A percentile compares a stretch with the other conserved stretches of the same genome.
These are phyloP conservation scores for Xylaria hypoxylon DNA, from an alignment of 2,329 filamentous ascomycete genomes.

Conservation along the genomic window DNA sequence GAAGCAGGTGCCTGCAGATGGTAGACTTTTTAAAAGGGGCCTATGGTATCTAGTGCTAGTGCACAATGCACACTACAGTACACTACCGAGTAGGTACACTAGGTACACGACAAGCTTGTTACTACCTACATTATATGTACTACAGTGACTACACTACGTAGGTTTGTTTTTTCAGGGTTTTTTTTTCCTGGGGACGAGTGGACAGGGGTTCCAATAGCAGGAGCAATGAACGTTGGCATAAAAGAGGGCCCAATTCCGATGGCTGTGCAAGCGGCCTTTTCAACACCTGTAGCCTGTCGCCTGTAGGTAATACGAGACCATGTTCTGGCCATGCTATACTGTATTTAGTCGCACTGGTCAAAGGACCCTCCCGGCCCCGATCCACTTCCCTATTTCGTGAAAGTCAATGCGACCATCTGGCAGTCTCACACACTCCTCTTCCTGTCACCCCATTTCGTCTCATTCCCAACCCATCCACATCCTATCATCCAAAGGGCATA, in stretches of 20 bases:
- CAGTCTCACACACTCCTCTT: conserved; percentile 33
- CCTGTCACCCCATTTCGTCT: conserved; percentile 33
- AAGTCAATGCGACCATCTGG: conserved; percentile 34
- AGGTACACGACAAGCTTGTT: too few relatives aligned
- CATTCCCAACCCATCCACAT: conserved; percentile 23
- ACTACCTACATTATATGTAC: too few relatives aligned
- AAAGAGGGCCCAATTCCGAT: conserved; percentile 7
- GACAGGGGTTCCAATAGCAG: too few relatives aligned
- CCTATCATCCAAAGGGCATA: conserved; percentile 30
- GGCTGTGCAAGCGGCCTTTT: conserved; percentile 14
- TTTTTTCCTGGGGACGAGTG: too few relatives aligned
- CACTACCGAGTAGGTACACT: too few relatives aligned
- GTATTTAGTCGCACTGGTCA: conserved; percentile 29
- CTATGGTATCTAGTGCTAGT: too few relatives aligned
- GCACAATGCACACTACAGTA: too few relatives aligned
- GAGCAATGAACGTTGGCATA: conserved; percentile 4
- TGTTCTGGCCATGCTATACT: conserved; percentile 19
- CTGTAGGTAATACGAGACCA: conserved; percentile 34
- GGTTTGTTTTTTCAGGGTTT: too few relatives aligned
- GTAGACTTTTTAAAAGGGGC: too few relatives aligned
- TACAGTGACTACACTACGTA: too few relatives aligned
- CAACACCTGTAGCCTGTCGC: too few relatives aligned
- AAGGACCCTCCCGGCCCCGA: conserved; percentile 28
- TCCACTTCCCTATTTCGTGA: conserved; percentile 38
- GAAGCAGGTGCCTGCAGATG: too few relatives aligned